Base-by-base conservation (phyloP, 1,284 basidiomycete genomes). In the Vanrija pseudolonga region DNA sequence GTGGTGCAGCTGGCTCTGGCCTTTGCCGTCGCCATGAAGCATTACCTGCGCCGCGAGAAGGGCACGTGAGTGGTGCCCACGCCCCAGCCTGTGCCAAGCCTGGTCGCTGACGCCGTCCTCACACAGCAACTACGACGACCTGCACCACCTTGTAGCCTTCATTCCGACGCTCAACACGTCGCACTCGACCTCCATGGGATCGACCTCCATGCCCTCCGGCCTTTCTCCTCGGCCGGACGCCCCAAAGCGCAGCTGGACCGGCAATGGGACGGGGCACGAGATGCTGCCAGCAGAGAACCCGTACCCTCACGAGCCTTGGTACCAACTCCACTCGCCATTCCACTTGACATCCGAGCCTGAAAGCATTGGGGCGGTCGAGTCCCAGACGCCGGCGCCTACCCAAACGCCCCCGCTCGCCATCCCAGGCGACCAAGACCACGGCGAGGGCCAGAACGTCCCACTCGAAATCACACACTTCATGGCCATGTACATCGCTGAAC, bases 391-490 rank as follows among this genome's bases (percentile, higher is more conserved):
- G n/a, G n/a, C n/a, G n/a, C n/a, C n/a, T n/a, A n/a, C n/a, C n/a
- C n/a, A n/a, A n/a, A n/a, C n/a, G n/a, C n/a, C n/a, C n/a, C n/a
- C n/a, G n/a, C n/a, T n/a, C n/a, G n/a, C n/a, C n/a, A n/a, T n/a
- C n/a, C 7, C 26, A 83, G 8, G 79, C 78, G 67, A 71, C 83
- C 66, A 68, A 73, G 11, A 12, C 32, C 32, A n/a, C n/a, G 65
- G 78, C 7, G 77, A 81, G 40, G n/a, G n/a, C n/a, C 84, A 85
- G 56, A 88, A 88, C 67, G 71, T 88, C 37, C 87, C 87, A 1
- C 73, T 88, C 50, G 87, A 88, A 74, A 81, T 89, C 50, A 85
- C 83, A 7, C 73, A 88, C 55, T 89, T 88, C 72, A 76, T 89
- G 68, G 85, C 83, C 53, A 84, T 84, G 28, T 88, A 86, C 68